A percentile compares a stretch with the other conserved stretches of the same genome.
Conservation (phyloP, 192 early-diverging fungal genomes). For the Oehlia diaphana region DNA sequence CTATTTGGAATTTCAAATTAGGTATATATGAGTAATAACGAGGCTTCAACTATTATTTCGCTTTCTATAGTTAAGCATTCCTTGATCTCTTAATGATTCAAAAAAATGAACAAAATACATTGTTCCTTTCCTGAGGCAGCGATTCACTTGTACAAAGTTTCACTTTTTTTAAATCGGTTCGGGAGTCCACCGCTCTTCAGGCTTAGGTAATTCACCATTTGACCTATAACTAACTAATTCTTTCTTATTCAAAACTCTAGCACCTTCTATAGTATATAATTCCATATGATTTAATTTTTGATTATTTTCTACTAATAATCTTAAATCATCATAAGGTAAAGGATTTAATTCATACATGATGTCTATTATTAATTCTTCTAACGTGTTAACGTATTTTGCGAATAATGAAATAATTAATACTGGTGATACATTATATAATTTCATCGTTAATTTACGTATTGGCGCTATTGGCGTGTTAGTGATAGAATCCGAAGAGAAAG, state of each 20-base stretch:
- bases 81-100: too few relatives aligned
- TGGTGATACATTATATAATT: slow-evolving; percentile 1
- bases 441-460: slow-evolving; percentile 4
- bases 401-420: neutral
- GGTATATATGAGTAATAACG: too few relatives aligned
- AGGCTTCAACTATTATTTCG: too few relatives aligned
- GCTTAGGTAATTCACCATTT: slow-evolving; percentile 4
- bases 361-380: neutral
- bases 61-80: too few relatives aligned
- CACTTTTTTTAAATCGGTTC: neutral
- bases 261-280: slow-evolving; percentile 8
- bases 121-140: too few relatives aligned
- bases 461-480: neutral
- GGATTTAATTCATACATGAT: neutral
- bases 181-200: neutral
- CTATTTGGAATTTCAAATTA: too few relatives aligned
- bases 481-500: neutral
- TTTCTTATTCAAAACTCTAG: neutral
- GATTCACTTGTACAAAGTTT: too few relatives aligned
- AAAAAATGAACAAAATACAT: too few relatives aligned
- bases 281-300: neutral
- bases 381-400: neutral
- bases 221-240: neutral
- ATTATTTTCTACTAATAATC: neutral
- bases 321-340: neutral